Conservation (phyloP, 495 filamentous ascomycete genomes). For the Penicillium taxi region DNA sequence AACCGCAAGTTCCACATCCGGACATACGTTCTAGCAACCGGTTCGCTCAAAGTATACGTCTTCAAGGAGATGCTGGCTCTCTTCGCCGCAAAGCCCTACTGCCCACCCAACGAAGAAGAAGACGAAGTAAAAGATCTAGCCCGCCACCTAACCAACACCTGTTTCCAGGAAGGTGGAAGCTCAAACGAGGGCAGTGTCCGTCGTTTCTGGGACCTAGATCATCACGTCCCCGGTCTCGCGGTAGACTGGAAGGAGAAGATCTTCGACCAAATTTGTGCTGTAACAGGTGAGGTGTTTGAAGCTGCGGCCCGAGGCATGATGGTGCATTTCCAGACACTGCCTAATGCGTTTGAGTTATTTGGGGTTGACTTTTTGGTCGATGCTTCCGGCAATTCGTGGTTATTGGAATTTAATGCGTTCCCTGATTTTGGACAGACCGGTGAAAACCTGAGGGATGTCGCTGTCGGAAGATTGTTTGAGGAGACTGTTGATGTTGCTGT, state of each 20-base stretch:
- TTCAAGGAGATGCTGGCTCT: constrained; percentile 87
- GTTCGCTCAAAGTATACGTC: constrained; percentile 73
- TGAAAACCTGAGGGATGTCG: constrained; percentile 48
- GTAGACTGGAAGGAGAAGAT: constrained; percentile 50
- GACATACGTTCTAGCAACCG: constrained; percentile 76
- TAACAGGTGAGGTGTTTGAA: constrained; percentile 71
- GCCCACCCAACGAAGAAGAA: constrained; percentile 32
- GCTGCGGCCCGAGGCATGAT: constrained; percentile 75
- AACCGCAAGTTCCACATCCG: constrained; percentile 89
- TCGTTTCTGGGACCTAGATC: constrained; percentile 61
- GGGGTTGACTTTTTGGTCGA: constrained; percentile 88
- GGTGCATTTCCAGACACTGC: constrained; percentile 83
- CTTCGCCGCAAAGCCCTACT: constrained; percentile 69
- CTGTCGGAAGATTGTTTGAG: constrained; percentile 71
- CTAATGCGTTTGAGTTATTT: constrained; percentile 85
- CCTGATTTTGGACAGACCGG: constrained; percentile 93
- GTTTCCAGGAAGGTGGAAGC: constrained; percentile 60
- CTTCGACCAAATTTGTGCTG: constrained; percentile 61
- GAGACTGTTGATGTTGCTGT: constrained; percentile 62
- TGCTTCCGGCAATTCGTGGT: constrained; percentile 50
- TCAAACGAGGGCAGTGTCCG: constrained; percentile 52
- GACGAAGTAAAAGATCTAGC: constrained; percentile 49
- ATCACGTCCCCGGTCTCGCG: constrained; percentile 27
- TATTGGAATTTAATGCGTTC: constrained; percentile 94
- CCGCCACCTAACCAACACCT: constrained; percentile 87